Evolutionary conservation across 1,284 basidiomycete genomes (phyloP), one percentile per base, ranked within the genome.

Genomic region (Apiotrichum montevideense): DNA sequence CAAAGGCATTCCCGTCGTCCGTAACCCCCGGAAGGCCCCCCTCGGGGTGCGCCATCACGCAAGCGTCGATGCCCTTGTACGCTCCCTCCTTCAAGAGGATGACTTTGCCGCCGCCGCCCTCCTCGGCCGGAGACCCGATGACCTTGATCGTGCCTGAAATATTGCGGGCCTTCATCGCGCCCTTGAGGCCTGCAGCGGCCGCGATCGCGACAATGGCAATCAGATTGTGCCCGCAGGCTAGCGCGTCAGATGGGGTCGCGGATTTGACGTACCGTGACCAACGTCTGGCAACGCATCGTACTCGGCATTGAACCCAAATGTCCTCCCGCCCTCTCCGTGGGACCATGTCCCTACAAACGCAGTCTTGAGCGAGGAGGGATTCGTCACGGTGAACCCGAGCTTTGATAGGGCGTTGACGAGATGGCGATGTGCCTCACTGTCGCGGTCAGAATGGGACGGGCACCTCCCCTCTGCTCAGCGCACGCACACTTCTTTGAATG

Each of bases 61-160:
- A 68, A 3, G 66, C 66, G 47, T 68, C 66, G 13, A 68, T 51
- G 46, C 58, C 60, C 87, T 89, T 10, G 82, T 83, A 73, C 87
- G 85, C 85, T 87, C 90, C 44, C 80, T 84, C 45, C 82, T 87
- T 80, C 15, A 91, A 77, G 15, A 93, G 77, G 40, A 82, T 79
- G 49, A 86, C 80, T 75, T 94, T 93, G n/a, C 90, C 90, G 21
- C 83, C 86, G 3, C 87, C 87, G 7, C 78, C 79, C 75, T 93
- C 90, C 75, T 93, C 90, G 32, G 87, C 90, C 4, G 66, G 66
- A 2, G 63, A 71, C 4, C 74, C 74, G 37, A 76, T 66, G 8
- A 76, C 62, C 43, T 72, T 64, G 46, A 76, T 66, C 6, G 67
- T 71, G 13, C 71, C 74, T 0, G 67, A 14, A 3, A 75, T 61